These are phyloP conservation scores for Bodo saltans DNA, from an alignment of 78 protist species.

Conservation along the genomic window DNA sequence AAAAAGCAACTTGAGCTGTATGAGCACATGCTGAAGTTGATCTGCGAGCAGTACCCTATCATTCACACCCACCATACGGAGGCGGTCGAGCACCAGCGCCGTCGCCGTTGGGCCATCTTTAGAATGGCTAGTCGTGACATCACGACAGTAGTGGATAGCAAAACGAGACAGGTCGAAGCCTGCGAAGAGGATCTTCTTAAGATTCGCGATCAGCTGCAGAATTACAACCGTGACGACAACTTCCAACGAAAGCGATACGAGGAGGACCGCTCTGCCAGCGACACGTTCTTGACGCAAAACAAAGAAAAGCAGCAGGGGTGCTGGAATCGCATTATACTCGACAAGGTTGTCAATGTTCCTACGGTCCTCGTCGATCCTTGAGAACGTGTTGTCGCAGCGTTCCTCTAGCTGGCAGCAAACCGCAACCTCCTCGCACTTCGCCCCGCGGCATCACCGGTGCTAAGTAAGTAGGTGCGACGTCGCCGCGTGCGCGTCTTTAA, in stretches of 20 bases:
- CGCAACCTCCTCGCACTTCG: no score
- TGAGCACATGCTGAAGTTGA: background rate
- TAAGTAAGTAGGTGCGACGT: no score
- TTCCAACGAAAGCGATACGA: background rate
- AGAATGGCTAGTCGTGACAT: constrained; percentile 27
- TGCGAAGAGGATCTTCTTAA: background rate
- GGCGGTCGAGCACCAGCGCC: background rate
- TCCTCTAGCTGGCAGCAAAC: no score
- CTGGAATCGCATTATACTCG: background rate
- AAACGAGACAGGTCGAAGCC: constrained; percentile 6
- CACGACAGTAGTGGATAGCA: background rate
- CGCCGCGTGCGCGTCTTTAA: no score
- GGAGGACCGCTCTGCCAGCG: background rate
- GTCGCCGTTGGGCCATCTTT: constrained; percentile 23
- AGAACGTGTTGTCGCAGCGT: no score
- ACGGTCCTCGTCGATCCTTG: no score
- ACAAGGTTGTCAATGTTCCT: no score
- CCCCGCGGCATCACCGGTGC: no score
- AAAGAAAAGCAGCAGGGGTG: background rate
- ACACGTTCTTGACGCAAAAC: background rate
- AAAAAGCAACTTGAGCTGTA: background rate
- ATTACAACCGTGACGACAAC: constrained; percentile 13
- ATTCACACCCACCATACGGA: constrained; percentile 7
- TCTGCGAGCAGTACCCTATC: constrained; percentile 22
- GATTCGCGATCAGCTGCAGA: background rate